phyloP scores from a whole-genome alignment of 1,284 basidiomycete genomes.

The Gymnopus androsaceus region DNA sequence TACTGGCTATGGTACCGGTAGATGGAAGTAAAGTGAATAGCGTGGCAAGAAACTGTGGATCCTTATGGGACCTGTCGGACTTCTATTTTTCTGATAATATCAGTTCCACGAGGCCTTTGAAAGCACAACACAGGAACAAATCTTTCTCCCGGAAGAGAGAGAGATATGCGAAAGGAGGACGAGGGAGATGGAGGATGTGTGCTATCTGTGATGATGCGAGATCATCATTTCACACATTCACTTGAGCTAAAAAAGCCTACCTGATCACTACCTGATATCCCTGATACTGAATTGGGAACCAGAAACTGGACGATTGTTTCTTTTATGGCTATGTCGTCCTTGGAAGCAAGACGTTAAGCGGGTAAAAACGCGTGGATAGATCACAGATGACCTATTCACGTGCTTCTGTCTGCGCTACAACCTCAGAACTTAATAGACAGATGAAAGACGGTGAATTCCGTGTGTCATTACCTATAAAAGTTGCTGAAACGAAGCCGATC shows the following conservation, averaged over 20 bases:
- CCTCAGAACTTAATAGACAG: too few relatives aligned
- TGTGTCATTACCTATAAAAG: too few relatives aligned
- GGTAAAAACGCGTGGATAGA: too few relatives aligned
- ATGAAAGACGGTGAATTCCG: too few relatives aligned
- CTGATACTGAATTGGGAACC: neutral
- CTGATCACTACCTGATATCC: neutral
- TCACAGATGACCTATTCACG: neutral
- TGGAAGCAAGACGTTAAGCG: neutral
- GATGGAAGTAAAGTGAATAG: constrained; percentile 6
- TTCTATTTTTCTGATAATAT: constrained; percentile 31
- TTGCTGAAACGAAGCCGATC: too few relatives aligned
- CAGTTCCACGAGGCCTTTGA: constrained; percentile 19
- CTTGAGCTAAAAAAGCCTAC: constrained; percentile 1
- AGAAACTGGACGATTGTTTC: neutral
- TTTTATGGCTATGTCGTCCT: neutral
- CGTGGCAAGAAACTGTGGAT: constrained; percentile 10
- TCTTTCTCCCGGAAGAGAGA: neutral
- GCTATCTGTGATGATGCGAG: neutral
- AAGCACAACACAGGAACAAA: neutral
- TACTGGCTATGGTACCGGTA: neutral
- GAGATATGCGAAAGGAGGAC: neutral
- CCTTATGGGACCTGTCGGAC: constrained; percentile 19
- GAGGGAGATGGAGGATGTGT: neutral
- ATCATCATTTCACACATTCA: constrained; percentile 9
- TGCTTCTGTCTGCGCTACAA: too few relatives aligned